Base-by-base conservation (phyloP, 140 eudicot species). In the Bidens hawaiensis region DNA sequence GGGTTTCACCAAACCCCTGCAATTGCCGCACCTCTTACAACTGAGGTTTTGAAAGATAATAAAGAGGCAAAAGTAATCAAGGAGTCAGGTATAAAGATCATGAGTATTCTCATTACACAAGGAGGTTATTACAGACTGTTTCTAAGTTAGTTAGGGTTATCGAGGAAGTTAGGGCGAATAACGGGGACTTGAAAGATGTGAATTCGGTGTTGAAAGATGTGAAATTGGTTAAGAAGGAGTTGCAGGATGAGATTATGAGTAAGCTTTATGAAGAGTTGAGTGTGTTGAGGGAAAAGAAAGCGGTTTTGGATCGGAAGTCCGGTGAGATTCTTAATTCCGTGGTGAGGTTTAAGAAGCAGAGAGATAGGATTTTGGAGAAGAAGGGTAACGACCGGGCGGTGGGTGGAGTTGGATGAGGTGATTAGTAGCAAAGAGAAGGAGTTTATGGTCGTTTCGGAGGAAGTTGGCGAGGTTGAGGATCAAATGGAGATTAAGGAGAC, bases 391-490 rank as follows among this genome's bases (percentile, higher is more conserved):
- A 41, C 3, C 17, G 19, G 64, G 60, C 18, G 14, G 42, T 76
- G 7, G 7, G 73, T 25, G 62, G 72, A 54, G 68, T 70, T 86
- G 61, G 81, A 76, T 45, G 83, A 79, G 68, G 69, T 54, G 25
- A 51, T 81, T 70, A 70, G 71, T 26, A 57, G 17, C 1, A 67
- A 60, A 31, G 88, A 79, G 69, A 70, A 61, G 70, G 85, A 81
- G 58, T 83, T 75, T 74, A 65, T 77, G 78, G 86, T 46, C 41
- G 21, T 78, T 27, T 70, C 52, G 54, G 88, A 82, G 64, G 81
- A 64, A 72, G 62, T 71, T 41, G 84, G 60, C 22, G 86, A 81
- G 76, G 63, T 84, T 65, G 95, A 90, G 50, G 82, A 90, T 67
- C 41, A 56, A 67, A 77, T 83, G 57, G 41, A 12, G 30, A 68